Percentiles rank a stretch among this genome's conserved stretches.
phyloP scores from a whole-genome alignment of 1,284 basidiomycete species.

The Fomitopsis pinicola region DNA sequence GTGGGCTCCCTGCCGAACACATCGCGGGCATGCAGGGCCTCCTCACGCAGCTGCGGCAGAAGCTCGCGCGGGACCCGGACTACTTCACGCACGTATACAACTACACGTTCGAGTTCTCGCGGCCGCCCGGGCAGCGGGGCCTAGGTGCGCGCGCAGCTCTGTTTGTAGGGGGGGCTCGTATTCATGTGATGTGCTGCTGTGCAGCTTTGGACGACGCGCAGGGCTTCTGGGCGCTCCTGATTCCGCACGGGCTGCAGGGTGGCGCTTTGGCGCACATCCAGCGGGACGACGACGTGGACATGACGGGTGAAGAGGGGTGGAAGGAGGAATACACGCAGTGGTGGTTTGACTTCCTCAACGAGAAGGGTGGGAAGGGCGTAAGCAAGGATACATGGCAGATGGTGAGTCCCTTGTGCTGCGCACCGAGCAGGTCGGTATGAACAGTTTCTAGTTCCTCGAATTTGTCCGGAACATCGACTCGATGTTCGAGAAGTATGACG shows the following conservation, averaged over 20 bases:
- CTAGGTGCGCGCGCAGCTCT: conserved; percentile 41
- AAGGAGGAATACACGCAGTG: conserved; percentile 60
- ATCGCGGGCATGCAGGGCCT: conserved; percentile 62
- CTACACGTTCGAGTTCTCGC: conserved; percentile 86
- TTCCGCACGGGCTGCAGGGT: conserved; percentile 75
- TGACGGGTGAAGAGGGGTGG: conserved; percentile 52
- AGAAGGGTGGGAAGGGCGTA: conserved; percentile 75
- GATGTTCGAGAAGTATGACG: conserved; percentile 79
- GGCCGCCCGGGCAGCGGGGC: conserved; percentile 71
- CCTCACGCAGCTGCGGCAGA: conserved; percentile 55
- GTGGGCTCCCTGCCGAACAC: conserved; percentile 23
- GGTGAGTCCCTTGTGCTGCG: conserved; percentile 39
- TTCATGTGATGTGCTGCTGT: neutral
- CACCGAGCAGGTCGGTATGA: neutral
- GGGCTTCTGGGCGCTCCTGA: conserved; percentile 82
- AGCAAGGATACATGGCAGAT: conserved; percentile 95
- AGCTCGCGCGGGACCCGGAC: conserved; percentile 61
- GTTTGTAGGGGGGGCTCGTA: neutral
- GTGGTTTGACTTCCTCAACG: conserved; percentile 83
- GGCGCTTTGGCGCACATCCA: conserved; percentile 57
- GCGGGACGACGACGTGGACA: conserved; percentile 35
- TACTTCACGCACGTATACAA: conserved; percentile 90
- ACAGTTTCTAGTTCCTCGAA: conserved; percentile 60
- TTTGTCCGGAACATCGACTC: conserved; percentile 82
- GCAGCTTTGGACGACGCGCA: conserved; percentile 56